Conservation (phyloP, 257 asterid species). For the Lavandula angustifolia region DNA sequence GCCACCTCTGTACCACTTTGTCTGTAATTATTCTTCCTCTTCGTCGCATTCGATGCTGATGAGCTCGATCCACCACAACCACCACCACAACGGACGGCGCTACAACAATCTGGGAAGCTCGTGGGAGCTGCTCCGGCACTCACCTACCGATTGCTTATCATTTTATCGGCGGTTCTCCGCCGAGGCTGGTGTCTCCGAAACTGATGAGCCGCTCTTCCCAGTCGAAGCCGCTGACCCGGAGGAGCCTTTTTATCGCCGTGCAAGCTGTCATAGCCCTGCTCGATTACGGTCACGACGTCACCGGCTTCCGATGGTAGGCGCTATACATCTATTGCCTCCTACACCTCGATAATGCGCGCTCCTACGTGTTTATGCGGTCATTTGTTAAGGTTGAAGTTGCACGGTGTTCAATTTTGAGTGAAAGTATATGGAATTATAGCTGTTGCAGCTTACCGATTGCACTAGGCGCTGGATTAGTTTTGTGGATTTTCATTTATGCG, state of each 20-base stretch:
- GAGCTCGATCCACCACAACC: slow-evolving; percentile 27
- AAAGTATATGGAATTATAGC: background rate
- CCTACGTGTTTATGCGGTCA: background rate
- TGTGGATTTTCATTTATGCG: background rate
- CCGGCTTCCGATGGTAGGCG: slow-evolving; percentile 55
- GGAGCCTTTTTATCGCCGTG: slow-evolving; percentile 42
- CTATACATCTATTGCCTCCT: background rate
- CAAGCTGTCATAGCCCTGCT: slow-evolving; percentile 45
- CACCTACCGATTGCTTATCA: slow-evolving; percentile 21
- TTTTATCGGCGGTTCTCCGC: slow-evolving; percentile 39
- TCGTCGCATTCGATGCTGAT: slow-evolving; percentile 14
- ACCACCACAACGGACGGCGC: slow-evolving; percentile 18
- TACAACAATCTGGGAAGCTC: slow-evolving; percentile 24
- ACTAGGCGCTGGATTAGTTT: background rate
- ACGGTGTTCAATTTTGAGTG: background rate
- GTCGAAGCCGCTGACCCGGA: slow-evolving; percentile 26
- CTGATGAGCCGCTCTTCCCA: slow-evolving; percentile 30
- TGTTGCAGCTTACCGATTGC: background rate
- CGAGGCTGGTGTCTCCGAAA: slow-evolving; percentile 21
- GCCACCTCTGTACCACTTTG: slow-evolving; percentile 27
- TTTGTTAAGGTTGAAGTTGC: background rate
- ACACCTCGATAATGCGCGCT: background rate
- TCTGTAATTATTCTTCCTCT: slow-evolving; percentile 31
- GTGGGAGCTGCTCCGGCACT: slow-evolving; percentile 25
- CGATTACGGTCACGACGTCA: slow-evolving; percentile 47